Evolutionary conservation across 2,329 filamentous ascomycete species (phyloP).

Genomic region (Apiospora aurea): DNA sequence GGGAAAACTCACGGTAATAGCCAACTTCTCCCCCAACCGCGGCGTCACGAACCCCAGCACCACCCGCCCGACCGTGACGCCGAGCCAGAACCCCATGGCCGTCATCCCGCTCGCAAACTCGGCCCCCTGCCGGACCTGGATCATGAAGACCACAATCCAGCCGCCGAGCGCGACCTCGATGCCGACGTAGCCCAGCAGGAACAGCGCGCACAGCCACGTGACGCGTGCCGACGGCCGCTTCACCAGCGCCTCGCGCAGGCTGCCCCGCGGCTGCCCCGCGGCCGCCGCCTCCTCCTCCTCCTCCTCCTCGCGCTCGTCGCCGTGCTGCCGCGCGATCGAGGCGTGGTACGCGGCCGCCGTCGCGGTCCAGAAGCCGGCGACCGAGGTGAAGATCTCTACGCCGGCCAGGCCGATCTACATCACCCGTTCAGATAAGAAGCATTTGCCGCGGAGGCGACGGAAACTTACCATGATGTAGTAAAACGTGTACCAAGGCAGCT

Average conservation of each 20-base stretch:
- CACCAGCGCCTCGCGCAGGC: slow-evolving; percentile 49
- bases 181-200: slow-evolving; percentile 79
- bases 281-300: not conserved
- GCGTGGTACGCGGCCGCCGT: slow-evolving; percentile 62
- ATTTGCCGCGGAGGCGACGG: not conserved
- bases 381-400: slow-evolving; percentile 59
- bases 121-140: slow-evolving; percentile 71
- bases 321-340: slow-evolving; percentile 35
- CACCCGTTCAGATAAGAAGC: not conserved
- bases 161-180: slow-evolving; percentile 78
- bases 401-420: slow-evolving; percentile 57
- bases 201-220: slow-evolving; percentile 75
- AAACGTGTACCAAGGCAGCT: slow-evolving; percentile 71
- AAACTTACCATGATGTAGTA: slow-evolving; percentile 75
- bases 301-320: not conserved
- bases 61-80: slow-evolving; percentile 75
- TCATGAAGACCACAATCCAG: slow-evolving; percentile 88
- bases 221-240: slow-evolving; percentile 54
- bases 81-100: slow-evolving; percentile 83
- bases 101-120: slow-evolving; percentile 77
- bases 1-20: slow-evolving; percentile 51
- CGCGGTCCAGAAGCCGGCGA: slow-evolving; percentile 64
- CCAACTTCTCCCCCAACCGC: slow-evolving; percentile 71
- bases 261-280: slow-evolving; percentile 39
- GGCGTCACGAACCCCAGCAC: slow-evolving; percentile 78